Evolutionary conservation across 495 filamentous ascomycete species (phyloP).

Genomic region (Penicillium paxilli): DNA sequence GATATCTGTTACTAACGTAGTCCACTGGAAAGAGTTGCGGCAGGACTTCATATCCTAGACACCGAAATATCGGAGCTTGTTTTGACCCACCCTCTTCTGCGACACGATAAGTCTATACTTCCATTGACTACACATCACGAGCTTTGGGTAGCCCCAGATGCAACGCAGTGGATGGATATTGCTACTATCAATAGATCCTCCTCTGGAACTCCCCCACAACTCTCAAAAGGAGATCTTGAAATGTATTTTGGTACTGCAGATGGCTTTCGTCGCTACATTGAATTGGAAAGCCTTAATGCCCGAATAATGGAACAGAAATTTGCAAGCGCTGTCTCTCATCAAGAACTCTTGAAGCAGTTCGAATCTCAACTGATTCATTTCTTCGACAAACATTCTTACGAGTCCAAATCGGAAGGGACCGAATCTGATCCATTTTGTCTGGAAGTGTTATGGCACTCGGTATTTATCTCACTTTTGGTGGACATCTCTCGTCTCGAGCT

Average conservation of each 20-base stretch:
- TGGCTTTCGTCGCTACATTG: slow-evolving; percentile 5
- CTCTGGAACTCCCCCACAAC: neutral
- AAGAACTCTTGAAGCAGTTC: neutral
- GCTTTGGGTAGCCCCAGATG: slow-evolving; percentile 23
- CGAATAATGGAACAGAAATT: neutral
- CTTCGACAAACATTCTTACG: neutral
- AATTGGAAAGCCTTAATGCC: slow-evolving; percentile 5
- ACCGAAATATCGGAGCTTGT: slow-evolving; percentile 34
- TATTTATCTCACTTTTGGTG: slow-evolving; percentile 28
- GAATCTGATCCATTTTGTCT: slow-evolving; percentile 24
- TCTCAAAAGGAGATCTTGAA: neutral
- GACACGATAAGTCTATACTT: slow-evolving; percentile 6
- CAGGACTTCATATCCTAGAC: slow-evolving; percentile 28
- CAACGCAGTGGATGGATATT: slow-evolving; percentile 5
- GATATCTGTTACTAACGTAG: neutral
- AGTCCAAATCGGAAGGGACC: neutral
- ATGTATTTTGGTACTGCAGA: neutral
- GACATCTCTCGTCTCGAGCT: slow-evolving; percentile 31
- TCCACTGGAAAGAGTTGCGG: neutral
- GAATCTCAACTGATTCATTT: slow-evolving; percentile 2
- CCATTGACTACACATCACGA: slow-evolving; percentile 14
- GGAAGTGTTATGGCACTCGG: slow-evolving; percentile 31
- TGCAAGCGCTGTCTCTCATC: neutral
- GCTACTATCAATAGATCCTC: neutral
- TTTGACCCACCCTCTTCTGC: slow-evolving; percentile 28